Conservation (phyloP, 2,329 filamentous ascomycete species). For the Chaetothyriales sp. region DNA sequence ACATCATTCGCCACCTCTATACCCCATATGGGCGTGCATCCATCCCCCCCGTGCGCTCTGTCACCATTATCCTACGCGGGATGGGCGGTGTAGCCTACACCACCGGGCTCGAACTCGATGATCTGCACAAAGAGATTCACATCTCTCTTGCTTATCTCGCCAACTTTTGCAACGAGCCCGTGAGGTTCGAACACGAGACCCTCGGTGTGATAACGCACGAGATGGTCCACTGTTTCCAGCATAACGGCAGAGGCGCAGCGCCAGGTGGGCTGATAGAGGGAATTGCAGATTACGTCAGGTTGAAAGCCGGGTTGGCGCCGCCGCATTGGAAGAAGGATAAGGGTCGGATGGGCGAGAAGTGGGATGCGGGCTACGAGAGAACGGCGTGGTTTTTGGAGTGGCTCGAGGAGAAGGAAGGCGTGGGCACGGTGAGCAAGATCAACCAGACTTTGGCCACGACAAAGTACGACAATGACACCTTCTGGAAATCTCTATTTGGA, state of each 20-base stretch:
- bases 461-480: constrained; percentile 49
- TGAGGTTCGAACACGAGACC: constrained; percentile 42
- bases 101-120: constrained; percentile 61
- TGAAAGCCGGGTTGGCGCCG: constrained; percentile 58
- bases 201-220: constrained; percentile 79
- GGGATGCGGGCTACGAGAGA: constrained; percentile 81
- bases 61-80: constrained; percentile 66
- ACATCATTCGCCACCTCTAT: constrained; percentile 64
- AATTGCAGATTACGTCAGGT: constrained; percentile 80
- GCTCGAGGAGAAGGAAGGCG: constrained; percentile 54
- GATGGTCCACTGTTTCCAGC: constrained; percentile 89
- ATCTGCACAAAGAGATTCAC: constrained; percentile 87
- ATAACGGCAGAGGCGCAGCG: constrained; percentile 46
- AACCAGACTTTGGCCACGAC: constrained; percentile 50
- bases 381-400: constrained; percentile 87
- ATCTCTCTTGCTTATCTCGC: constrained; percentile 64
- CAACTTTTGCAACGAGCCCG: constrained; percentile 15
- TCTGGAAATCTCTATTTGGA: constrained; percentile 59
- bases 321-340: constrained; percentile 67
- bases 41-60: constrained; percentile 54
- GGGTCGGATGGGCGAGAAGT: constrained; percentile 39
- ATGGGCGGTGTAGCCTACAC: constrained; percentile 87
- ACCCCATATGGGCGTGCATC: constrained; percentile 22
- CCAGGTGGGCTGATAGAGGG: constrained; percentile 78
- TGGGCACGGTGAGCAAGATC: constrained; percentile 46